Conservation (phyloP, 805 yeast species). For the Candida glaebosa region DNA sequence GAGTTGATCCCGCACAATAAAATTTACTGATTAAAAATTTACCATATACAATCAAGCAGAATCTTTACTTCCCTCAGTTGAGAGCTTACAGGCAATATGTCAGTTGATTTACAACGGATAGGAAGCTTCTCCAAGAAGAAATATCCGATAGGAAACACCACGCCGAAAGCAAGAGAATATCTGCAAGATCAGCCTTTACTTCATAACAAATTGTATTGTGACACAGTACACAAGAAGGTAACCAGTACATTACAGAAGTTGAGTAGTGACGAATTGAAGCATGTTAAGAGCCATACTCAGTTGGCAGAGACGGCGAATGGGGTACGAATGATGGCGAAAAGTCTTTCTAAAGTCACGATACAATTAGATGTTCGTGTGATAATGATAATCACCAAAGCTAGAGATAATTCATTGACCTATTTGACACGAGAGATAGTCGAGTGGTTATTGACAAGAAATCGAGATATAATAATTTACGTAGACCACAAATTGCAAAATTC, state of each 20-base stretch:
- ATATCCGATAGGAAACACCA: conserved; percentile 4
- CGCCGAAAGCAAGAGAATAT: conserved; percentile 1
- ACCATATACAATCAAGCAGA: background rate
- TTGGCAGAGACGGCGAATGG: conserved; percentile 80
- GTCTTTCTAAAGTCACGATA: conserved; percentile 66
- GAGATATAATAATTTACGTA: conserved; percentile 56
- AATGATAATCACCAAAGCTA: conserved; percentile 84
- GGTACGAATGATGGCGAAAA: conserved; percentile 70
- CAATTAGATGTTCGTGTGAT: conserved; percentile 66
- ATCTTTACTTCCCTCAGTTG: too few species aligned
- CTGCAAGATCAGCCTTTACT: conserved; percentile 20
- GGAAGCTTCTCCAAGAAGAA: conserved; percentile 3
- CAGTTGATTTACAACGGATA: background rate
- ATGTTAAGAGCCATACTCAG: conserved; percentile 68
- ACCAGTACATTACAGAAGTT: conserved; percentile 20
- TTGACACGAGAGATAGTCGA: conserved; percentile 76
- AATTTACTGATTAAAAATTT: too few species aligned
- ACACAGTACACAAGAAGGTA: conserved; percentile 14
- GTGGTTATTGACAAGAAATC: conserved; percentile 54
- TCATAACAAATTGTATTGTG: conserved; percentile 29
- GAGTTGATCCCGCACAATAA: too few species aligned
- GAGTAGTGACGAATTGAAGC: conserved; percentile 42
- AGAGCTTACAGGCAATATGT: background rate
- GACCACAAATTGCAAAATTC: conserved; percentile 64
- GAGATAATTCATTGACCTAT: conserved; percentile 74